A percentile compares a stretch with the other conserved stretches of the same genome.
These are phyloP conservation scores for Colletotrichum lini DNA, from an alignment of 2,329 filamentous ascomycete species.

Conservation along the genomic window DNA sequence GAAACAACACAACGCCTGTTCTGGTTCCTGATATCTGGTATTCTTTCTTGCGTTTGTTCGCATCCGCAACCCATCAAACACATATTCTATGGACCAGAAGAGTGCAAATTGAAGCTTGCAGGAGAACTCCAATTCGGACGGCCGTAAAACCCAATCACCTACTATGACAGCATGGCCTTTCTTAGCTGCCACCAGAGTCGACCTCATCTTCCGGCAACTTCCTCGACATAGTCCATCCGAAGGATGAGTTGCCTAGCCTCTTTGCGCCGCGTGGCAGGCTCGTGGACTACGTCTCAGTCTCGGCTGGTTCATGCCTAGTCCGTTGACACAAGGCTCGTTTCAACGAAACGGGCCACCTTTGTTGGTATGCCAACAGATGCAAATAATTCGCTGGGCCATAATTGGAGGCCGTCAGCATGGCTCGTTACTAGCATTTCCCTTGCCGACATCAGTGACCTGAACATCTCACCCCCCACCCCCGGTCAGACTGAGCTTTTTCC, in stretches of 20 bases:
- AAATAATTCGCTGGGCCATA: neutral
- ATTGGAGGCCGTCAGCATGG: neutral
- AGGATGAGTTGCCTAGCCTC: neutral
- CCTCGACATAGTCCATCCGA: neutral
- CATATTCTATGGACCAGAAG: neutral
- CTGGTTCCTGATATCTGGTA: neutral
- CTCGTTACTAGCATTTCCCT: neutral
- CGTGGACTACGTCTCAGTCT: neutral
- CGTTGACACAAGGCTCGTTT: neutral
- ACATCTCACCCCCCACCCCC: neutral
- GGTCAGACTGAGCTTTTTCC: neutral
- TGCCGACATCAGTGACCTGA: neutral
- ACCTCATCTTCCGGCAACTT: neutral
- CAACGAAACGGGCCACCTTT: slow-evolving; percentile 1
- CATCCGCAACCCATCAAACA: neutral
- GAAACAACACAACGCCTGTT: neutral
- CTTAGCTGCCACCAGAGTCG: neutral
- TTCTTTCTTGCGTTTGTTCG: neutral
- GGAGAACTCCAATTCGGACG: neutral
- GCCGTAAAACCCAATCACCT: neutral
- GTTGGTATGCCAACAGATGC: neutral
- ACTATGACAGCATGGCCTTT: neutral
- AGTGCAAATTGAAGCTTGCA: neutral
- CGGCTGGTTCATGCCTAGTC: neutral
- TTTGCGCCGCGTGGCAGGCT: neutral